These are phyloP conservation scores for Sequoia sempervirens DNA, from an alignment of 75 land plant species.

Conservation along the genomic window DNA sequence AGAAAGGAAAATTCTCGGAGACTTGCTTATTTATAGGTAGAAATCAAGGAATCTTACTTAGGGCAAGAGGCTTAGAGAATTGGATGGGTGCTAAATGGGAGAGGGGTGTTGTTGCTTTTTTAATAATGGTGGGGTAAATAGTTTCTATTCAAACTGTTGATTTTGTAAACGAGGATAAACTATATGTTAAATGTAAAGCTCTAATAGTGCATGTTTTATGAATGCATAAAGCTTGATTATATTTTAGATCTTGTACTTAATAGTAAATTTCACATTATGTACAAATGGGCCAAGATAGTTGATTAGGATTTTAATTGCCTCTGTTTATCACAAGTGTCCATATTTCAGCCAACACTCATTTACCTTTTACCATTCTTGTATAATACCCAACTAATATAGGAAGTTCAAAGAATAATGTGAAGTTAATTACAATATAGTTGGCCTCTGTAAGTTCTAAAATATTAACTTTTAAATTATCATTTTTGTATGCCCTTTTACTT, in stretches of 20 bases:
- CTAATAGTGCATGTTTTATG: not conserved
- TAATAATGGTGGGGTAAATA: not conserved
- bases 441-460: no score
- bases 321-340: no score
- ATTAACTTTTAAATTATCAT: no score
- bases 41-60: not conserved
- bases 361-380: no score
- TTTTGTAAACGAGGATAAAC: not conserved
- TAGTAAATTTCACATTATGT: no score
- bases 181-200: not conserved
- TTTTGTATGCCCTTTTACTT: no score
- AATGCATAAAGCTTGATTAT: not conserved
- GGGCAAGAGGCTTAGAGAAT: not conserved
- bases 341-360: no score
- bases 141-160: not conserved
- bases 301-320: no score
- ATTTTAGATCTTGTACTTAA: not conserved
- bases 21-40: slow-evolving; percentile 2
- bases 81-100: not conserved
- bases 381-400: no score
- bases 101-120: not conserved
- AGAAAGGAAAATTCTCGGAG: not conserved
- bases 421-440: no score
- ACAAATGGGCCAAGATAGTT: no score
- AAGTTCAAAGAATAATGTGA: no score